These are phyloP conservation scores for Penicillium lividum DNA, from an alignment of 495 filamentous ascomycete genomes.

Conservation along the genomic window DNA sequence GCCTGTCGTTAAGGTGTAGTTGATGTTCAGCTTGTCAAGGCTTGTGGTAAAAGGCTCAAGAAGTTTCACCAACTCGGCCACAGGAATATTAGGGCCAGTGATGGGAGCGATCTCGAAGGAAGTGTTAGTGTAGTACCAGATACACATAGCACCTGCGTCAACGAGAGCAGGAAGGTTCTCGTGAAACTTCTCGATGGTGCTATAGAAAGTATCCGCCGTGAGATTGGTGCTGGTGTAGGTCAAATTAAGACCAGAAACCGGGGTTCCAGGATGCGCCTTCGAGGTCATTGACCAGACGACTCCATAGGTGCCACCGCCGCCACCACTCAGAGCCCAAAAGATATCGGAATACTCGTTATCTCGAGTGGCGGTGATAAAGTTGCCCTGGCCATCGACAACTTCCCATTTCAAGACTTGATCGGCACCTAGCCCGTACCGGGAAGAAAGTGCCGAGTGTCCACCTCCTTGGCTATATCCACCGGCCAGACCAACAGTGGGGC, in stretches of 20 bases:
- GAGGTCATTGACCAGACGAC: constrained; percentile 59
- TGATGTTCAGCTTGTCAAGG: constrained; percentile 31
- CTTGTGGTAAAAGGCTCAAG: constrained; percentile 33
- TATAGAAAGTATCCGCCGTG: constrained; percentile 45
- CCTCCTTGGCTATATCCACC: constrained; percentile 64
- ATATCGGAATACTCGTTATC: constrained; percentile 57
- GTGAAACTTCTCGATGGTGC: constrained; percentile 42
- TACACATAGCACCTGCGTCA: constrained; percentile 54
- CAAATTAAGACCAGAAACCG: constrained; percentile 31
- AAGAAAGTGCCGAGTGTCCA: constrained; percentile 57
- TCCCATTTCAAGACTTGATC: constrained; percentile 66
- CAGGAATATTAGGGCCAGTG: constrained; percentile 38
- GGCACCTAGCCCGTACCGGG: constrained; percentile 58
- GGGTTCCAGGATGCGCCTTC: constrained; percentile 43
- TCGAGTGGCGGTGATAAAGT: constrained; percentile 52
- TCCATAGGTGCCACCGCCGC: constrained; percentile 65
- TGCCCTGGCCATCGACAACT: constrained; percentile 55
- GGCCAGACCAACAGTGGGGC: constrained; percentile 38
- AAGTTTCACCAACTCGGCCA: constrained; percentile 24
- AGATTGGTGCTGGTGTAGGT: constrained; percentile 29
- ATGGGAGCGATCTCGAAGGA: constrained; percentile 48
- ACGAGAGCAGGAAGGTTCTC: constrained; percentile 42
- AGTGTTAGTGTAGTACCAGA: constrained; percentile 50
- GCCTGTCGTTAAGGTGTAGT: constrained; percentile 25
- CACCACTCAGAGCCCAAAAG: constrained; percentile 68